phyloP scores from a whole-genome alignment of 2,329 filamentous ascomycete genomes.

The Thermoascus crustaceus region DNA sequence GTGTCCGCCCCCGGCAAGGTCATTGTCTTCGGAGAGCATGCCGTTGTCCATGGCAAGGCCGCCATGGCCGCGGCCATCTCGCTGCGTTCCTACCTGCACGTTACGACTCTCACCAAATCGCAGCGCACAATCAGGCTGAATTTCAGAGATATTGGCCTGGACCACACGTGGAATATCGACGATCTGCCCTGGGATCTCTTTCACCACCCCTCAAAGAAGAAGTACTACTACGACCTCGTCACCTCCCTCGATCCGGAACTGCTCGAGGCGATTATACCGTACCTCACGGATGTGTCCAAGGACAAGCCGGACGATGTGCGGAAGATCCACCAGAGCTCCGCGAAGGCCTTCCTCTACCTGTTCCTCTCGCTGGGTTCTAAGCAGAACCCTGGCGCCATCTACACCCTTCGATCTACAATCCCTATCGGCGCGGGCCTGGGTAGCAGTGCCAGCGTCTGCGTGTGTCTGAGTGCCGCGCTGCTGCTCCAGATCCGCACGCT shows the following conservation, averaged over 20 bases:
- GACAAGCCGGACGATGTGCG: conserved; percentile 59
- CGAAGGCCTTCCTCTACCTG: conserved; percentile 82
- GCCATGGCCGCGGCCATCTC: conserved; percentile 94
- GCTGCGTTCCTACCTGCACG: conserved; percentile 89
- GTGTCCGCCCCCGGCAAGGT: conserved; percentile 97
- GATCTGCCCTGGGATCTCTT: conserved; percentile 81
- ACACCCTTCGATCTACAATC: conserved; percentile 87
- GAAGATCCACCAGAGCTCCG: conserved; percentile 77
- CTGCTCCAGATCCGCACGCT: conserved; percentile 82
- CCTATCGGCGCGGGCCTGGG: conserved; percentile 86
- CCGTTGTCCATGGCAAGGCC: conserved; percentile 94
- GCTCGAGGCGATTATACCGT: conserved; percentile 69
- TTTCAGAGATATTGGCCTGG: conserved; percentile 83
- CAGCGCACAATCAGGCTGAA: conserved; percentile 77
- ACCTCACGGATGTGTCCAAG: conserved; percentile 63
- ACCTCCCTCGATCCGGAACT: conserved; percentile 78
- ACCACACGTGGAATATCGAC: conserved; percentile 92
- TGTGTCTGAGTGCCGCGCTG: conserved; percentile 77
- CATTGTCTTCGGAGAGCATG: conserved; percentile 96
- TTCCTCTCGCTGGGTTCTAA: conserved; percentile 79
- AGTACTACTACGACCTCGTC: conserved; percentile 85
- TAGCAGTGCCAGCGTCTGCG: conserved; percentile 87
- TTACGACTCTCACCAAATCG: conserved; percentile 88
- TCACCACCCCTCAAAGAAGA: conserved; percentile 74
- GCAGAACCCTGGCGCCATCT: conserved; percentile 71